Base-by-base conservation (phyloP, 352 stramenopile genomes). In the Globisporangium orthogonon region DNA sequence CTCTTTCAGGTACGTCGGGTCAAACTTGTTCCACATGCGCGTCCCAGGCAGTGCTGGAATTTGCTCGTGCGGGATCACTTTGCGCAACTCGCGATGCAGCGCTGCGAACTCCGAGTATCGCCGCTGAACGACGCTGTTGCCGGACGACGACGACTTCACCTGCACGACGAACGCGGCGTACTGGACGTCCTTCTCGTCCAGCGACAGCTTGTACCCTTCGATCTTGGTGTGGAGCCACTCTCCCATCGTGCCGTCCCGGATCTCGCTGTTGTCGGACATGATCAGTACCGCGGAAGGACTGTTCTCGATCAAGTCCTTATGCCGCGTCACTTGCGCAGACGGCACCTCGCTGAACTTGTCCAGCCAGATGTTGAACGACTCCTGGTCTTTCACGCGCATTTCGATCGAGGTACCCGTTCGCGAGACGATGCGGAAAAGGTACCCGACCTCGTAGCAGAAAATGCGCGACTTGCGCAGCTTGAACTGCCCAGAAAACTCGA, bases 1-100 rank as follows among this genome's bases (percentile, higher is more conserved):
- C 40, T 90, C 68, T 57, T 90, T 92, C 35, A 94, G 53, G 60
- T 94, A 94, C 9, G 69, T 73, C 2, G 82, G 76, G 17, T 94
- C 85, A 41, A 93, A 87, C 60, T 92, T 92, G 70, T 81, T 86
- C 82, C 82, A 94, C 66, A 94, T 83, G 40, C 85, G 72, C 15
- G 85, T 93, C 2, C 73, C 61, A 0, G 85, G 85, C 37, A 94
- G 65, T 3, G 63, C 56, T 23, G 84, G 84, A 31, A 94, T 67
- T 49, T 94, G 81, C 49, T 92, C 84, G 53, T 89, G 76, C 31
- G 76, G 80, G 37, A 91, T 88, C 55, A 89, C 78, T 55, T 90
- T 83, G 18, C 83, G 77, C 4, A 94, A 54, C 50, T 90, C 69
- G 43, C 70, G 82, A 65, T 94, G 83, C 29, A 94, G 68, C 47